These are phyloP conservation scores for Fraxinus nigra DNA, from an alignment of 305 asterid genomes.

Conservation along the genomic window DNA sequence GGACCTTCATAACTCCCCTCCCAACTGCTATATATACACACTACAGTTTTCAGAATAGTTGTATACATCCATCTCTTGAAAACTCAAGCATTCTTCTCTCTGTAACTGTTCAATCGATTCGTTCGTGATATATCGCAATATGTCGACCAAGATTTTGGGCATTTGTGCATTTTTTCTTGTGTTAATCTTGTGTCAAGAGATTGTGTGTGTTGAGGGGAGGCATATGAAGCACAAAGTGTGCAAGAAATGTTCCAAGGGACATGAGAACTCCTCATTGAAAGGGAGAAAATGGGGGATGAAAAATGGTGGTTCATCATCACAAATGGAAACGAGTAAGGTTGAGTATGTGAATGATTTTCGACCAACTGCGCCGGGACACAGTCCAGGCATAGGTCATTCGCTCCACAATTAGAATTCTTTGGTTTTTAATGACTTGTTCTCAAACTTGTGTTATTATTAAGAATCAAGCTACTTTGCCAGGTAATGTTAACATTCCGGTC, in stretches of 20 bases:
- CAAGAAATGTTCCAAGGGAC: constrained; percentile 18
- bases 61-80: neutral
- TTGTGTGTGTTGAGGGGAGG: constrained; percentile 29
- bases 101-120: neutral
- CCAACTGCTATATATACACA: constrained; percentile 15
- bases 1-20: constrained; percentile 17
- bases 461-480: too few species aligned
- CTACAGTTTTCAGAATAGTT: constrained; percentile 9
- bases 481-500: too few species aligned
- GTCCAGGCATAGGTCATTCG: constrained; percentile 53
- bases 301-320: neutral
- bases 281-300: neutral
- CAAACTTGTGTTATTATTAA: neutral
- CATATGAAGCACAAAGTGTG: constrained; percentile 24
- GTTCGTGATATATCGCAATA: constrained; percentile 22
- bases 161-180: constrained; percentile 25
- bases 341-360: constrained; percentile 33
- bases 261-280: neutral
- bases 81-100: neutral
- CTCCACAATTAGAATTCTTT: constrained; percentile 22
- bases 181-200: constrained; percentile 25
- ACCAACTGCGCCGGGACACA: constrained; percentile 46
- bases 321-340: neutral
- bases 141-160: neutral
- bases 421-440: neutral